Evolutionary conservation across 495 filamentous ascomycete genomes (phyloP), one percentile per base, ranked within the genome.

Genomic region (Neurospora sp.): DNA sequence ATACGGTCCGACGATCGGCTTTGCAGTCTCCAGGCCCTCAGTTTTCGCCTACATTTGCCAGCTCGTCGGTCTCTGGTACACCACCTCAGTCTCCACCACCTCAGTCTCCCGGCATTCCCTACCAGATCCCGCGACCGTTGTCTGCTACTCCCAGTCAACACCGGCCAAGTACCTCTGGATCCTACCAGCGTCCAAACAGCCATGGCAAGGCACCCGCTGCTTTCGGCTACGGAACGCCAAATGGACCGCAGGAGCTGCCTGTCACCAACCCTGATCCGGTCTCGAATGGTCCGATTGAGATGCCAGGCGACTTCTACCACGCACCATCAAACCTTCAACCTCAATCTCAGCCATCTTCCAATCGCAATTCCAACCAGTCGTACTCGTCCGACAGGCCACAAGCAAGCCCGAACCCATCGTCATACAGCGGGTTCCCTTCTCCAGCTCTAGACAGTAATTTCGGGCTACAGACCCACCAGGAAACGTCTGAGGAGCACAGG

Each of bases 251-350:
- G 39, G 79, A 81, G 68, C 75, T 81, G 39, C 70, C 77, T 12
- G 75, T 59, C 8, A 53, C 48, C 3, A 73, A 74, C 48, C 40
- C 70, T 22, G 69, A 71, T 12, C 45, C 71, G 4, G 44, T 61
- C 5, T 69, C 38, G 53, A 74, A 76, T n/a, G 76, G 76, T 20
- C 72, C 82, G 42, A 80, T 84, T 70, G 84, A 86, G 71, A 79
- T 86, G 69, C 83, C 84, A 0, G 84, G 84, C 16, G 84, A 86
- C 73, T 85, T 81, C 72, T 80, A 79, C 42, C 75, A 84, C 22
- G 40, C 74, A 8, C 73, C 79, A 59, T 72, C 75, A 14, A 75
- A 75, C 10, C 70, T 41, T 20, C 73, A 72, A 75, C 70, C 65
- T 0, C 72, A 73, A 4, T 14, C 42, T 16, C 71, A 59, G n/a